Base-by-base conservation (phyloP, 768 basidiomycete species). In the Mrakia blollopis region DNA sequence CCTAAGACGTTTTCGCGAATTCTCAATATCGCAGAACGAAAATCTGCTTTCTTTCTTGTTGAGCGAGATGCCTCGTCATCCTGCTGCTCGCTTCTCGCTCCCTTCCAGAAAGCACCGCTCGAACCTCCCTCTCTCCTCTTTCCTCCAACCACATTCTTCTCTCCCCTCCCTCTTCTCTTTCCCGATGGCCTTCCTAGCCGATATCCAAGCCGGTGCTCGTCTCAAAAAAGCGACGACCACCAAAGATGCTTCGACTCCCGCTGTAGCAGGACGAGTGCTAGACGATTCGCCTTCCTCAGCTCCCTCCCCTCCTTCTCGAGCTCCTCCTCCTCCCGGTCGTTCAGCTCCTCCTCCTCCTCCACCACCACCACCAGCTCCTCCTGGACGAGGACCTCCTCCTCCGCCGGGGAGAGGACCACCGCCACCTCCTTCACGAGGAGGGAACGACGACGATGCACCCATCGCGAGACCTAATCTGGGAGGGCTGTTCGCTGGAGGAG, bases 151-250 rank as follows among this genome's bases (percentile, higher is more conserved):
- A 9, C 63, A 14, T 3, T 14, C 63, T 35, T 2, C 63, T 8
- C 21, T 35, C 2, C 63, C 63, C 10, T 65, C 63, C 7, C 63
- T 8, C 37, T 65, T 16, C 28, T 35, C n/a, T n/a, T 62, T 39
- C 37, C 70, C 9, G 1, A 87, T 87, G 80, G 92, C 91, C 79
- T 87, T 94, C 60, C 84, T 94, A 78, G 88, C 89, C 78, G 89
- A 91, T 81, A 94, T 94, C 54, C 92, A 94, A 84, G 87, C 90
- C 0, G 93, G 94, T 39, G 93, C 88, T 84, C 87, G 76, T 76
- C 86, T 97, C 74, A 94, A 90, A 86, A 96, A 94, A 83, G 85
- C 91, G 6, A 87, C 47, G 3, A 4, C 88, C 74, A 96, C 92
- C 3, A 87, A 90, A 86, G 94, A 96, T 82, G 87, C 91, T 50